Base-by-base conservation (phyloP, 2,329 filamentous ascomycete genomes). In the Berkeleyomyces rouxiae region DNA sequence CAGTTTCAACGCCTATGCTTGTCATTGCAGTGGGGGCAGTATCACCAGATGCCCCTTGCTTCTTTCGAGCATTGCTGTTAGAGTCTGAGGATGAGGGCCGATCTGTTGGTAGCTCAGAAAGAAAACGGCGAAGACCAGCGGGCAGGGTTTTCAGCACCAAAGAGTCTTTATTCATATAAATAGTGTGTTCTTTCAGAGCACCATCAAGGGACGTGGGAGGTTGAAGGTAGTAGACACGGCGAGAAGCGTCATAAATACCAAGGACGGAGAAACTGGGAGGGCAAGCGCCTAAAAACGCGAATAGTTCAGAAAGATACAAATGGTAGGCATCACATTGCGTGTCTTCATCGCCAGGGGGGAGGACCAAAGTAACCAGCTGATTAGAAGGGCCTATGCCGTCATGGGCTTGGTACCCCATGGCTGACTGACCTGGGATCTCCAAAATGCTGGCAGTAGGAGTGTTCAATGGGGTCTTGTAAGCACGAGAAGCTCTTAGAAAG, bases 221-320 rank as follows among this genome's bases (percentile, higher is more conserved):
- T 13, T 65, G 64, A 10, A 65, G 61, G 40, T 65, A 65, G 58
- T 65, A 65, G 3, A 65, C 61, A 16, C 58, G 64, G 40, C 53
- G 64, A 36, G 61, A 63, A 23, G 64, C 64, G 37, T 65, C 64
- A 40, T 65, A 65, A 42, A 65, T 58, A 9, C 64, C 64, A 23
- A 65, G 61, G 1, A 63, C 58, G 3, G 61, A 65, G 31, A 65
- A 65, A 16, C 39, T 58, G 6, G 61, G 58, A 44, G 64, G 58
- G 43, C 61, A 65, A 13, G 61, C 61, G 10, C 58, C 43, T 7
- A 65, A 43, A 44, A 65, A 63, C 23, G 61, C 49, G 36, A 63
- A 65, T 6, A 65, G 31, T 31, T 65, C 64, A 40, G 60, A 58
- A 13, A 61, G 51, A 53, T 62, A 63, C 33, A 65, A 39, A 23